Evolutionary conservation across 2,329 filamentous ascomycete species (phyloP), one percentile per base, ranked within the genome.

Genomic region (Chrysoporthe puriensis): DNA sequence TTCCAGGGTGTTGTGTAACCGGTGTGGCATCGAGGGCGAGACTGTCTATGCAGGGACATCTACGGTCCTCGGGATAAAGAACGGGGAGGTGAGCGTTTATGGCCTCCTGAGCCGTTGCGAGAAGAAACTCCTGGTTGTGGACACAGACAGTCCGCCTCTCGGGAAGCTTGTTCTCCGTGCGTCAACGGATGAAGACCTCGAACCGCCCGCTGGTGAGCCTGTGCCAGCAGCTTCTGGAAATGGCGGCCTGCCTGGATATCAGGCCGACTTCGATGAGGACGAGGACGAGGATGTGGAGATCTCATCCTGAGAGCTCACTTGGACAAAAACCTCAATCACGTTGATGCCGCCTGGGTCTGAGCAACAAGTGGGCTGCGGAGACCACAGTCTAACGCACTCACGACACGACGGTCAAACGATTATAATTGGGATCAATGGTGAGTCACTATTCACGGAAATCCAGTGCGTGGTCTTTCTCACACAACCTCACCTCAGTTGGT

Each of bases 31-130:
- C 0, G 92, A 95, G 72, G 86, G 82, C 5, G 84, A 88, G 0
- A 88, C 84, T 0, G 84, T 87, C 0, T 96, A 93, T 76, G 89
- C 91, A 0, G 92, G 92, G 0, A 93, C 90, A 0, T 93, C 90
- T 69, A 85, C 89, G 0, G 89, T 94, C 0, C 77, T 94, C 42
- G 88, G 88, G 3, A 86, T 95, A 42, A 81, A 86, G 11, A 77
- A 82, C 5, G 91, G 90, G 0, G 86, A 88, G 56, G 88, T 93
- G 11, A 88, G 79, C 61, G 83, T 94, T 0, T 93, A 90, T 64
- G 91, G 91, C 0, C 79, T 92, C 0, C 79, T 93, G 3, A 91
- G 91, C 0, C 89, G 91, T n/a, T 87, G 86, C 0, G 87, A 91
- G 65, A 88, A 91, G 73, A 86, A 87, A 2, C 78, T 93, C 0